Conservation (phyloP, 345 rosid genomes). For the Bruguiera gymnorhiza region DNA sequence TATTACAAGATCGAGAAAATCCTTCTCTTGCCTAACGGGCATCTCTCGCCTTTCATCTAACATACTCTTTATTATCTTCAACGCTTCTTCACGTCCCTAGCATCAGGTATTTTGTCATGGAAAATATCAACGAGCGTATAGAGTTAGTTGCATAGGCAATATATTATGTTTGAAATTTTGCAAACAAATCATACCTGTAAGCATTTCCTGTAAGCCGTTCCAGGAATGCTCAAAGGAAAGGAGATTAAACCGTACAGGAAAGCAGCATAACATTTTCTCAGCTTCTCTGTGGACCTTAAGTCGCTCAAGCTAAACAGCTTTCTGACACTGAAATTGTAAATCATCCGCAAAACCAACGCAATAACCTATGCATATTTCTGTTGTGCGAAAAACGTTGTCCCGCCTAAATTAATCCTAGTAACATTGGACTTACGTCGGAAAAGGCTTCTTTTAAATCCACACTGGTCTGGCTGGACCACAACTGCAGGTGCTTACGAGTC, state of each 20-base stretch:
- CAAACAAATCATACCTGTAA: conserved; percentile 22
- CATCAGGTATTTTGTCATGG: too few species aligned
- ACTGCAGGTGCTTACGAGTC: conserved; percentile 20
- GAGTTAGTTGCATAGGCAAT: too few species aligned
- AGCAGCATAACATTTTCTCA: conserved; percentile 15
- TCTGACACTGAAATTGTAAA: conserved; percentile 26
- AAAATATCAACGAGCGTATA: too few species aligned
- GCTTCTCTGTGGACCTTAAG: conserved; percentile 7
- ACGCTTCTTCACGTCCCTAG: neutral
- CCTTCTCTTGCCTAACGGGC: neutral
- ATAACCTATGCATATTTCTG: too few species aligned
- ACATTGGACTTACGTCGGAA: conserved; percentile 15
- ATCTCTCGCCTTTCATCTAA: neutral
- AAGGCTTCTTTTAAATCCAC: conserved; percentile 32
- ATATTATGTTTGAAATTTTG: neutral
- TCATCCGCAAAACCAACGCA: conserved; percentile 26
- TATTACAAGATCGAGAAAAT: neutral
- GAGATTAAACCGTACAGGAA: conserved; percentile 36
- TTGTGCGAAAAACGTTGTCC: too few species aligned
- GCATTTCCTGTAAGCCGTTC: conserved; percentile 38
- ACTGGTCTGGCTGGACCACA: conserved; percentile 22
- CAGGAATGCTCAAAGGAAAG: conserved; percentile 36
- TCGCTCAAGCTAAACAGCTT: conserved; percentile 32
- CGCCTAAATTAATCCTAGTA: too few species aligned
- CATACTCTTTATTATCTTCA: neutral